Conservation (phyloP, 768 basidiomycete species). For the Phylloporus sp. region DNA sequence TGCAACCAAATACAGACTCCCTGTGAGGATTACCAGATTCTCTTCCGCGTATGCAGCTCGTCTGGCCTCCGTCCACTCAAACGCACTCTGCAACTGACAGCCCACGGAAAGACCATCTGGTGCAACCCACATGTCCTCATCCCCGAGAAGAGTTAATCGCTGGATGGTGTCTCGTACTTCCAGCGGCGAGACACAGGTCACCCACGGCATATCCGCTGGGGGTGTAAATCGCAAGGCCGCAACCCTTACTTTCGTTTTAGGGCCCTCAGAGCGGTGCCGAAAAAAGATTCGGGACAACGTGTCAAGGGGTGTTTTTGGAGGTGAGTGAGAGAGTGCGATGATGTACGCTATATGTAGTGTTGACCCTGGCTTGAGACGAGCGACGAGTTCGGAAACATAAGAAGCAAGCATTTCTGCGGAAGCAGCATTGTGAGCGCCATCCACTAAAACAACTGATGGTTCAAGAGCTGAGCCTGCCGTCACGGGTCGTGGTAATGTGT, state of each 20-base stretch:
- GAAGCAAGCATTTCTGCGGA: conserved; percentile 63
- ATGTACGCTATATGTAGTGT: conserved; percentile 61
- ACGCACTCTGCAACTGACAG: conserved; percentile 42
- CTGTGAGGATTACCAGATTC: conserved; percentile 70
- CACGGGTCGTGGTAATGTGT: conserved; percentile 28
- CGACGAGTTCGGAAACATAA: conserved; percentile 47
- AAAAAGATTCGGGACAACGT: conserved; percentile 68
- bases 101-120: conserved; percentile 31
- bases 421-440: conserved; percentile 92
- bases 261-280: conserved; percentile 26
- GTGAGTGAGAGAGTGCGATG: conserved; percentile 80
- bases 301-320: conserved; percentile 73
- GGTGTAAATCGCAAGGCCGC: conserved; percentile 64
- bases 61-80: conserved; percentile 40
- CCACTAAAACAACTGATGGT: conserved; percentile 58
- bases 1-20: conserved; percentile 92
- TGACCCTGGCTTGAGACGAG: conserved; percentile 16
- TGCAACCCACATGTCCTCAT: conserved; percentile 45
- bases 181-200: conserved; percentile 54
- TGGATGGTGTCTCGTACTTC: conserved; percentile 47
- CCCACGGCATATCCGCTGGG: conserved; percentile 95
- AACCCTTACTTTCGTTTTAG: conserved; percentile 38
- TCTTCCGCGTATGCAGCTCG: conserved; percentile 13
- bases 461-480: conserved; percentile 10
- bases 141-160: conserved; percentile 35